Evolutionary conservation across 2,329 filamentous ascomycete genomes (phyloP), one percentile per base, ranked within the genome.

Genomic region (Colletotrichum graminicola): DNA sequence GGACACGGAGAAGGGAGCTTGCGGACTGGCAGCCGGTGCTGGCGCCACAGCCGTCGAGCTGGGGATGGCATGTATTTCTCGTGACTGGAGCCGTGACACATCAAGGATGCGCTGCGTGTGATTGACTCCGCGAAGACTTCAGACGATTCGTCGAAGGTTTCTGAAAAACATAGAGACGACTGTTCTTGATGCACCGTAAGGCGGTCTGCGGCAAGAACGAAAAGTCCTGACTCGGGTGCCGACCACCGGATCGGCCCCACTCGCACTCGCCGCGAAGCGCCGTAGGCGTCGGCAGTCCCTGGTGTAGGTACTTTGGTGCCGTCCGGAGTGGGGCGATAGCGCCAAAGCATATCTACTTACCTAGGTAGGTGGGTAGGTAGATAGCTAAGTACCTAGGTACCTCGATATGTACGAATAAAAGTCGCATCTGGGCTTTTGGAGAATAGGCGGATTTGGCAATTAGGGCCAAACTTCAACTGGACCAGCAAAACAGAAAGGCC

Each of bases 211-310:
- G 49, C 26, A 29, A 52, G 49, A 32, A n/a, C 10, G 21, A 18
- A 16, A 32, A 21, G 49, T 26, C 6, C 52, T 64, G 54, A 60
- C 62, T 59, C 54, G 36, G 52, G 26, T 23, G 26, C 54, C 34
- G 36, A 66, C 54, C 23, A 23, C 45, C 54, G 62, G 43, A 39
- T 36, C 66, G 66, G 66, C 66, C 54, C 62, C 66, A 59, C 54
- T 23, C 26, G 52, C 45, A 23, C 36, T 26, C 8, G 54, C 66
- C n/a, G 47, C 36, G 49, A 29, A 14, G 45, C 47, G 39, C 49
- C 39, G 49, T 36, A 62, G 47, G 36, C 47, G 39, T 54, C 39
- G 65, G 49, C 32, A 23, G 32, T 21, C 51, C 21, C 29, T 4
- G 4, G 29, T 29, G 29, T 29, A 29, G 29, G 29, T 51, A 45